A percentile compares a stretch with the other conserved stretches of the same genome.
phyloP scores from a whole-genome alignment of 257 asterid genomes.

The Perilla frutescens region DNA sequence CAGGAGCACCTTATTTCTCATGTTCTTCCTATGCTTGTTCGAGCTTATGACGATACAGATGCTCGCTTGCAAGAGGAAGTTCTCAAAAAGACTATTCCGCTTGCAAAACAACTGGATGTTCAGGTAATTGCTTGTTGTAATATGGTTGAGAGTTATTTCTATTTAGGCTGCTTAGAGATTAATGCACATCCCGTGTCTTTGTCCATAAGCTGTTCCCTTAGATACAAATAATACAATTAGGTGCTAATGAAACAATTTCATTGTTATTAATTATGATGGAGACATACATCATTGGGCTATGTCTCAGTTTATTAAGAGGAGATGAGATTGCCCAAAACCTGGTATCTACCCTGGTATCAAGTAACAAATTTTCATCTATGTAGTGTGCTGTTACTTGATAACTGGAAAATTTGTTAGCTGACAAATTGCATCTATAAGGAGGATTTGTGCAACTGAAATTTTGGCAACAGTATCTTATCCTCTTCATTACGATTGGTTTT shows the following conservation, averaged over 20 bases:
- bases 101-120: constrained; percentile 83
- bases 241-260: constrained; percentile 1
- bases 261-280: not conserved
- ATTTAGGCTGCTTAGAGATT: constrained; percentile 19
- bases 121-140: constrained; percentile 62
- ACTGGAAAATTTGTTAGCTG: constrained; percentile 10
- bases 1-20: constrained; percentile 81
- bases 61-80: constrained; percentile 99
- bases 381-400: not conserved
- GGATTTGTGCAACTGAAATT: constrained; percentile 14
- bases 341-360: not conserved
- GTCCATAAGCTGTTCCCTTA: constrained; percentile 21
- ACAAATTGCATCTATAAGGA: not conserved
- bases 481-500: constrained; percentile 7
- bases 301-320: not conserved
- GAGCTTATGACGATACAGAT: constrained; percentile 96
- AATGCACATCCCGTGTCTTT: not conserved
- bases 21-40: constrained; percentile 90
- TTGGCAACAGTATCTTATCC: not conserved
- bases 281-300: not conserved
- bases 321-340: not conserved
- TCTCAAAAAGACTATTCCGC: constrained; percentile 74
- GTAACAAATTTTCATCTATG: not conserved
- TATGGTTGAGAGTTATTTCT: constrained; percentile 26
- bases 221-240: not conserved